Percentiles rank a stretch among this genome's conserved stretches.
These are phyloP conservation scores for Harringtonia lauricola DNA, from an alignment of 2,329 filamentous ascomycete species.

Conservation along the genomic window DNA sequence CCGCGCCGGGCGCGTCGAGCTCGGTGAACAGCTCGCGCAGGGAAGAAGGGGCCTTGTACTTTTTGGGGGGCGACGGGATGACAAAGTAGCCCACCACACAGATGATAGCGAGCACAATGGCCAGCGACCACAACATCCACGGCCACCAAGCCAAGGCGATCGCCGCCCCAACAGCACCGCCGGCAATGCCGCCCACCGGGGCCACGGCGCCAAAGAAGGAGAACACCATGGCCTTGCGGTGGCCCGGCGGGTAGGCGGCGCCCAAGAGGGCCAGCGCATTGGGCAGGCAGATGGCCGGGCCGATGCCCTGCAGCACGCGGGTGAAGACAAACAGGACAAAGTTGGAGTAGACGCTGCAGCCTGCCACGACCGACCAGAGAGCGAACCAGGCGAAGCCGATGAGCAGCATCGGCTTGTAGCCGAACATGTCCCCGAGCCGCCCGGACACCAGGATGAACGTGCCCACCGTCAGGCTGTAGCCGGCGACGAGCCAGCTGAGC, in stretches of 20 bases:
- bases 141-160: conserved; percentile 26
- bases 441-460: conserved; percentile 51
- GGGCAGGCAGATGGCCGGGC: conserved; percentile 50
- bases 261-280: conserved; percentile 55
- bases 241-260: conserved; percentile 42
- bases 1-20: conserved; percentile 9
- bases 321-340: conserved; percentile 39
- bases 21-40: not conserved
- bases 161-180: conserved; percentile 22
- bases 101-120: conserved; percentile 10
- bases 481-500: conserved; percentile 42
- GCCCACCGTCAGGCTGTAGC: conserved; percentile 16
- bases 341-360: conserved; percentile 25
- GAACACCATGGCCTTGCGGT: conserved; percentile 50
- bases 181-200: conserved; percentile 28
- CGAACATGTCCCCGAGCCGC: conserved; percentile 48
- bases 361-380: conserved; percentile 58
- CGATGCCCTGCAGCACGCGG: conserved; percentile 48
- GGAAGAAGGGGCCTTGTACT: not conserved
- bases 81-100: conserved; percentile 15
- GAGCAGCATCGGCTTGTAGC: conserved; percentile 47
- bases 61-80: conserved; percentile 1
- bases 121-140: conserved; percentile 23
- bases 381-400: conserved; percentile 51
- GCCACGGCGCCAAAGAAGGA: conserved; percentile 34